Base-by-base conservation (phyloP, 2,329 filamentous ascomycete species). In the Knufia fluminis region DNA sequence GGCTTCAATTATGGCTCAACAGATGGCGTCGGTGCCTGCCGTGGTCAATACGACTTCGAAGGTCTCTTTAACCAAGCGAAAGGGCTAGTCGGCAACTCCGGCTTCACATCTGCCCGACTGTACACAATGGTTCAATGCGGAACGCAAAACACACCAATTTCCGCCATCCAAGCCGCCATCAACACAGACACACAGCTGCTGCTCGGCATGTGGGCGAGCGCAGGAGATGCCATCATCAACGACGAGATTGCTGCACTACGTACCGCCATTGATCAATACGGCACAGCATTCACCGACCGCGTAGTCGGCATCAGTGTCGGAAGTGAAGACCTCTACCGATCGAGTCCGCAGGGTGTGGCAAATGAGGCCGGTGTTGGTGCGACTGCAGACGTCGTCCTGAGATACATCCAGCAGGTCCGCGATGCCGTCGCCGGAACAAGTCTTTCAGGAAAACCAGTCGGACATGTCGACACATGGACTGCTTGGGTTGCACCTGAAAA, bases 401-500 rank as follows among this genome's bases (percentile, higher is more conserved):
- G 68, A 48, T 91, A 89, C 70, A 88, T 94, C 71, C 66, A 74
- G 52, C 71, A 83, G 62, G 80, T 85, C 52, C 79, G 81, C 54
- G 66, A 72, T 22, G 72, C 78, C 53, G 78, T 94, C 61, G 62
- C 75, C 22, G 78, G 77, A 52, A 88, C 85, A 10, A 62, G 69
- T 43, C 70, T 85, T 20, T 69, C 74, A 32, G 67, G 68, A 19
- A 75, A 72, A 36, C 72, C 78, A n/a, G 72, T 94, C 52, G 88
- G 88, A 46, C 89, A 94, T 68, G 88, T 94, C 63, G 89, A 94
- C 64, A 94, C 89, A 46, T 83, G 79, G 50, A 79, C 78, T 40
- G 72, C 71, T 46, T 81, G 77, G 76, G 70, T 74, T 43, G 76
- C 83, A 66, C 53, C 63, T 49, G 73, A 55, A 46, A 56, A 51